Conservation (phyloP, 225 moss, liverwort and hornwort species). For the Bryoerythrophyllum caledonicum region DNA sequence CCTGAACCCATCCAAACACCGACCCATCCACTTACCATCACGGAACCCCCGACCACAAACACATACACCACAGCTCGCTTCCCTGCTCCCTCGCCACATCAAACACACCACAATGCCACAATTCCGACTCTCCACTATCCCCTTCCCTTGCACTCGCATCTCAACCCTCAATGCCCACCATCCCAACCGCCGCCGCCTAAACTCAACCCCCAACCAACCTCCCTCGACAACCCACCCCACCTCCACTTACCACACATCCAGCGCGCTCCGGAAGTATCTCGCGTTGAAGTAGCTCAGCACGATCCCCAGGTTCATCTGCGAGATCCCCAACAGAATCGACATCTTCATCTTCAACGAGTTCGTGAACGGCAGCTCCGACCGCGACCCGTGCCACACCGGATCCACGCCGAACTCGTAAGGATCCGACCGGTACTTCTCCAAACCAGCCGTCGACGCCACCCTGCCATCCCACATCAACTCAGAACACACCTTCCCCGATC, state of each 20-base stretch:
- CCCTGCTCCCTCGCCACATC: neutral
- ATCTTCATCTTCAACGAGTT: slow-evolving; percentile 99
- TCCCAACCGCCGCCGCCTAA: neutral
- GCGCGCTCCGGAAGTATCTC: slow-evolving; percentile 63
- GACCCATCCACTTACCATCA: neutral
- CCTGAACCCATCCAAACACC: slow-evolving; percentile 46
- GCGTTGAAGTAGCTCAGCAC: slow-evolving; percentile 90
- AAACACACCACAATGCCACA: neutral
- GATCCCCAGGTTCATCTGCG: slow-evolving; percentile 95
- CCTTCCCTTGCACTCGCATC: neutral
- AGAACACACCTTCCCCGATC: neutral
- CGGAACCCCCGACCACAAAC: neutral
- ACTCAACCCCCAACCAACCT: neutral
- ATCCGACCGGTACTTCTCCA: slow-evolving; percentile 56
- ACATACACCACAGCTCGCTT: neutral
- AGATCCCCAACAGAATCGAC: slow-evolving; percentile 87
- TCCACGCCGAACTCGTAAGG: slow-evolving; percentile 92
- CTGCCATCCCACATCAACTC: slow-evolving; percentile 31
- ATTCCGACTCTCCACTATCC: neutral
- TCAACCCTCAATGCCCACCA: neutral
- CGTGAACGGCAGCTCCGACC: slow-evolving; percentile 74
- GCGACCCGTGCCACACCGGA: slow-evolving; percentile 98
- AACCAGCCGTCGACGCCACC: slow-evolving; percentile 54
- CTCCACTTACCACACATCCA: slow-evolving; percentile 71
- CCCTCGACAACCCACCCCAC: neutral